Percentiles rank a stretch among this genome's conserved stretches.
phyloP scores from a whole-genome alignment of 495 filamentous ascomycete genomes.

The Annulohypoxylon moriforme region DNA sequence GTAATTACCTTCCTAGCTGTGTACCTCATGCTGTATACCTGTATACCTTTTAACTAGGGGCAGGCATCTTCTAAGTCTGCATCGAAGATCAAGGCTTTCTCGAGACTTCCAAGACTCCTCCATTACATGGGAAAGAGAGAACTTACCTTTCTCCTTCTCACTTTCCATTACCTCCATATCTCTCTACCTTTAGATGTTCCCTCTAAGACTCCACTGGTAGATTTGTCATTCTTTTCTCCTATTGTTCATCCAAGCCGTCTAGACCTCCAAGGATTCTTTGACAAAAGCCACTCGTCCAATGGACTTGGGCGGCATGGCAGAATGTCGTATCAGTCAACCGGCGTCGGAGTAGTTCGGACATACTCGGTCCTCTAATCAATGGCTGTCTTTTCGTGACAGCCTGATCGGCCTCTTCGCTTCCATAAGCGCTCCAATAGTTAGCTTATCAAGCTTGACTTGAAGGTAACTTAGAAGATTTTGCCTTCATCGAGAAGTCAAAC shows the following conservation, averaged over 20 bases:
- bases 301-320: neutral
- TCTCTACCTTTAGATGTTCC: neutral
- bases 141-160: neutral
- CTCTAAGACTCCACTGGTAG: neutral
- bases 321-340: conserved; percentile 25
- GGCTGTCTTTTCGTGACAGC: conserved; percentile 11
- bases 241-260: neutral
- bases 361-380: conserved; percentile 20
- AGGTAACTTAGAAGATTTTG: conserved; percentile 1
- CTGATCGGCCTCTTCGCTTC: conserved; percentile 7
- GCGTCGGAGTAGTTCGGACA: conserved; percentile 35
- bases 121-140: neutral
- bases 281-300: conserved; percentile 7
- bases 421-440: conserved; percentile 30
- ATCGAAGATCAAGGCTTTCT: conserved; percentile 2
- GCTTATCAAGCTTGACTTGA: neutral
- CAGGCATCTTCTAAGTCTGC: neutral
- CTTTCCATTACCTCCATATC: neutral
- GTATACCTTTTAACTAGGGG: neutral
- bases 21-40: too few relatives aligned
- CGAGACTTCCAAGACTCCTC: neutral
- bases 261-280: neutral
- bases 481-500: neutral
- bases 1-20: too few relatives aligned
- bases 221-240: conserved; percentile 1